Evolutionary conservation across 2,329 filamentous ascomycete species (phyloP), one percentile per base, ranked within the genome.

Genomic region (Talaromyces sp.): DNA sequence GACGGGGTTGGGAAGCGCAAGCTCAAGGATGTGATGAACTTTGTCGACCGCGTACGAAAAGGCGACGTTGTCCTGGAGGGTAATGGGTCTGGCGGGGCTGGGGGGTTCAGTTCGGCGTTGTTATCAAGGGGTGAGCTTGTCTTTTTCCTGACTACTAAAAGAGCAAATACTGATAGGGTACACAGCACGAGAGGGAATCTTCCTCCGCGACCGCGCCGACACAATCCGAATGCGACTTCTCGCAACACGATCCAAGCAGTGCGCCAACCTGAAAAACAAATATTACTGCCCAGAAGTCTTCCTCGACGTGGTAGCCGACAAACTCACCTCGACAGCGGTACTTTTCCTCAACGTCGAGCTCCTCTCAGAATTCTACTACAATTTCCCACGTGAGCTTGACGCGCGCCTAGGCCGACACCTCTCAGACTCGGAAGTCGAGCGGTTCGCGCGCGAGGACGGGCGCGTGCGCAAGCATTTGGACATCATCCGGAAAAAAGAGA

Each of bases 231-330:
- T 97, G 86, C 89, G 94, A 21, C 83, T 97, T 38, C 75, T 90
- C 61, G 94, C 94, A 50, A 83, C 96, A 60, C 94, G 93, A 74
- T 94, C 90, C 17, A 91, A 93, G 73, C 92, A 96, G 76, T 99
- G 94, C 76, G 84, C 87, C 61, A 85, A 80, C 65, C 82, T 88
- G 66, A 88, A 88, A 70, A 96, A 96, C 80, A 97, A 97, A 79
- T 97, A 97, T 77, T 86, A 94, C 77, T 99, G 94, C 71, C 94
- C 94, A 0, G 94, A 99, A 73, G 85, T 99, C 17, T 99, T 99
- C 80, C 85, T 99, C n/a, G 92, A 99, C 69, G 92, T 95, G 3
- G 94, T 96, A 1, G 92, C 94, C 1, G 91, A 92, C 66, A 97
- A 97, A 76, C 84, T 99, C 54, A 95, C 93, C 3, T 89, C 91